Evolutionary conservation across 108 stramenopile genomes (phyloP), one percentile per base, ranked within the genome.

Genomic region (Cyclostephanos invisitatus): DNA sequence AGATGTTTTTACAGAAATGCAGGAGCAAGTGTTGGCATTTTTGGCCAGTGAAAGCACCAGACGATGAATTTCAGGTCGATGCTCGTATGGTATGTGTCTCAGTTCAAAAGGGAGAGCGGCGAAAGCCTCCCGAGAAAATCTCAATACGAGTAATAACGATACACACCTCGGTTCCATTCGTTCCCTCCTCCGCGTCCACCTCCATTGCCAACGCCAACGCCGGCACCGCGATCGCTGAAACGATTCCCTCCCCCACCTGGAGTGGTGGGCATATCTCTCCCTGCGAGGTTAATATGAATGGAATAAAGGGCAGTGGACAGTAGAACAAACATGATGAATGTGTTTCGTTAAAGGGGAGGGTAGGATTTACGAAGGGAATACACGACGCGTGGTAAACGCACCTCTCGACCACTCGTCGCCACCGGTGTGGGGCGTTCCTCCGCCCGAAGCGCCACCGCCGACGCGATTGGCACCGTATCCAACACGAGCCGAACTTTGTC

Each of bases 181-280:
- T 22, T 42, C 22, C 28, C 54, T 12, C 70, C 57, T 20, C 64
- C 59, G 0, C 65, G n/a, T 20, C 77, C 68, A 6, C 78, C 73
- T 15, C 73, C 64, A 25, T 17, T 44, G 10, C 72, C 68, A 51
- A 72, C 67, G 36, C 61, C 64, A 25, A 60, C 40, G 18, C 68
- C 40, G 36, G 17, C 22, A 65, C 49, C 54, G 10, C 53, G 66
- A 48, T 62, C 37, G 61, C 14, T 7, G 27, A 57, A 71, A 50
- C 71, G 62, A 35, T 67, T 53, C 42, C 62, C 67, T 36, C 65
- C 70, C 18, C 68, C 68, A 38, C 68, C 68, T 28, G 68, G 68
- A 67, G 73, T 24, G 18, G 65, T 36, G 11, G 73, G 54, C 73
- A 74, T 74, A 12, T 51, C 65, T 53, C 54, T 66, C 20, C 65